Percentiles rank a stretch among this genome's conserved stretches.
Conservation (phyloP, 1,284 basidiomycete genomes). For the Ceratobasidium theobromae region DNA sequence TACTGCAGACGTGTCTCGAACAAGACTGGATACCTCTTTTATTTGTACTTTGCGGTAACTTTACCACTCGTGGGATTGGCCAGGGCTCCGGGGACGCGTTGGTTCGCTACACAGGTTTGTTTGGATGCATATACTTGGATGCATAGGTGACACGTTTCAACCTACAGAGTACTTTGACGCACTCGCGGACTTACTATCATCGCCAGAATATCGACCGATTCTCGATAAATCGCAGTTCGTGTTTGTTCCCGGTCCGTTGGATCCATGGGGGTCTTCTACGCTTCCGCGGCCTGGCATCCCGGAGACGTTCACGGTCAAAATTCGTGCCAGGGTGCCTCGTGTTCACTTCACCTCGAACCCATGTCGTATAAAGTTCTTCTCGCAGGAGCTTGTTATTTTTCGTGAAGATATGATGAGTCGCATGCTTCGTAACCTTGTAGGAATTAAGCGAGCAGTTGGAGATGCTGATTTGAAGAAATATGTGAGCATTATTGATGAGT, state of each 20-base stretch:
- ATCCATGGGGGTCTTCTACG: slow-evolving; percentile 75
- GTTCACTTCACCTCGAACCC: slow-evolving; percentile 88
- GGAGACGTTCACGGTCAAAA: slow-evolving; percentile 65
- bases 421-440: slow-evolving; percentile 89
- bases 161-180: slow-evolving; percentile 77
- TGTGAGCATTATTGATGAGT: too few species aligned
- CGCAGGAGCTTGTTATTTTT: slow-evolving; percentile 94
- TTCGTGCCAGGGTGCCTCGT: slow-evolving; percentile 73
- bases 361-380: slow-evolving; percentile 92
- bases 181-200: slow-evolving; percentile 79
- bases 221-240: slow-evolving; percentile 84
- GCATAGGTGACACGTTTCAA: background rate
- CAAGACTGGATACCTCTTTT: slow-evolving; percentile 82
- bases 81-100: slow-evolving; percentile 78
- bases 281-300: slow-evolving; percentile 82
- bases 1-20: slow-evolving; percentile 92
- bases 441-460: slow-evolving; percentile 76
- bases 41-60: slow-evolving; percentile 94
- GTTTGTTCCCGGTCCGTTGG: slow-evolving; percentile 90
- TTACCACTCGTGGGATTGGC: slow-evolving; percentile 77
- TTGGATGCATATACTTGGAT: background rate
- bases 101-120: slow-evolving; percentile 77
- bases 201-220: slow-evolving; percentile 66
- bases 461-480: slow-evolving; percentile 80
- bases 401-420: slow-evolving; percentile 92